Evolutionary conservation across 495 filamentous ascomycete species (phyloP).

Genomic region (Trichocladium uniseriatum): DNA sequence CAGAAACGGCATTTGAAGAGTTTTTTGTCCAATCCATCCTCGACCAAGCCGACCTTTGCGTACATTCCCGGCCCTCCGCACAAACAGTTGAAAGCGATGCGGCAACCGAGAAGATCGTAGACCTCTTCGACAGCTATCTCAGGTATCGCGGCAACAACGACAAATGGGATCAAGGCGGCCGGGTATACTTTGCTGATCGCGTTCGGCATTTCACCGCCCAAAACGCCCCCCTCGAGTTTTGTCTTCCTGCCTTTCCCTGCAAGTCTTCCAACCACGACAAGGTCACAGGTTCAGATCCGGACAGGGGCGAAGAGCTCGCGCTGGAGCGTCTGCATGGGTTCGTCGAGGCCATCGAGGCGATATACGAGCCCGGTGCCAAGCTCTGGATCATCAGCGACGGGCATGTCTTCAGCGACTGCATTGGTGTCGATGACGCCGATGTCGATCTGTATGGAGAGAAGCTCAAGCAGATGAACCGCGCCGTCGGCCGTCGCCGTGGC

Average conservation of each 20-base stretch:
- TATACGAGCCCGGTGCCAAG: slow-evolving; percentile 28
- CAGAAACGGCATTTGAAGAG: slow-evolving; percentile 1
- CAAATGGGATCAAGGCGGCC: slow-evolving; percentile 1
- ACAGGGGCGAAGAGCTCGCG: slow-evolving; percentile 15
- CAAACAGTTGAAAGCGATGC: not conserved
- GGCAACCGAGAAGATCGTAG: slow-evolving; percentile 1
- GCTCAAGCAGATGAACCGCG: slow-evolving; percentile 26
- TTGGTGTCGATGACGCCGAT: slow-evolving; percentile 32
- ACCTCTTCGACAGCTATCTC: slow-evolving; percentile 13
- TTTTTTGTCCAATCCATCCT: slow-evolving; percentile 11
- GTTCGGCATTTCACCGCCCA: slow-evolving; percentile 6
- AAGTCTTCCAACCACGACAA: slow-evolving; percentile 17
- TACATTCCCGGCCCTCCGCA: not conserved
- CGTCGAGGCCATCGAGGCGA: slow-evolving; percentile 18
- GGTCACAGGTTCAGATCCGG: slow-evolving; percentile 9
- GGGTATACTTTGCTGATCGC: slow-evolving; percentile 9
- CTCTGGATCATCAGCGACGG: slow-evolving; percentile 34
- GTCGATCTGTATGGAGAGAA: slow-evolving; percentile 28
- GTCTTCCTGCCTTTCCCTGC: slow-evolving; percentile 15
- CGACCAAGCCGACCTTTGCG: slow-evolving; percentile 8
- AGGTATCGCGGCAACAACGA: slow-evolving; percentile 12
- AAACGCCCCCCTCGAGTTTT: slow-evolving; percentile 7
- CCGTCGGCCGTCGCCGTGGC: slow-evolving; percentile 9
- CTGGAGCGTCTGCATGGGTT: slow-evolving; percentile 27
- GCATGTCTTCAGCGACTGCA: slow-evolving; percentile 38